phyloP scores from a whole-genome alignment of 352 stramenopile genomes.

The Globisporangium spinosum region DNA sequence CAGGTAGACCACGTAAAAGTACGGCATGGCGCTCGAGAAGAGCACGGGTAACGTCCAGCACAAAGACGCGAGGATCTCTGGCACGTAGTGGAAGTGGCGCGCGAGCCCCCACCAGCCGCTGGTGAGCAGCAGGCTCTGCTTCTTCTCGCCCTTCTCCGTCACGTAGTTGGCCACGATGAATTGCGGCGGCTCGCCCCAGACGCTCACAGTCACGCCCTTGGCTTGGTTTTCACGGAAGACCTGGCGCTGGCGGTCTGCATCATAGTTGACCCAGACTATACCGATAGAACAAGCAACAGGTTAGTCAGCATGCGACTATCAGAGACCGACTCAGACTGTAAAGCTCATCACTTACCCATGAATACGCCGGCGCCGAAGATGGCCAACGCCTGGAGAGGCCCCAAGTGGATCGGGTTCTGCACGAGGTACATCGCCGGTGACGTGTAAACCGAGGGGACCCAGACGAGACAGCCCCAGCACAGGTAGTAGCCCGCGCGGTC shows the following conservation, averaged over 20 bases:
- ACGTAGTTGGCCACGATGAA: slow-evolving; percentile 93
- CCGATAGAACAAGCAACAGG: slow-evolving; percentile 7
- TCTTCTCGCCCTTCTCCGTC: slow-evolving; percentile 85
- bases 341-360: slow-evolving; percentile 51
- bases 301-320: background rate
- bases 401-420: slow-evolving; percentile 80
- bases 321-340: background rate
- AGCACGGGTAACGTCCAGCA: slow-evolving; percentile 72
- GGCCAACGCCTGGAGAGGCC: slow-evolving; percentile 29
- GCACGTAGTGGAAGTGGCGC: slow-evolving; percentile 95
- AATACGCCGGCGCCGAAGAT: slow-evolving; percentile 80
- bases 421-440: slow-evolving; percentile 93
- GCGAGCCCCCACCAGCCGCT: slow-evolving; percentile 93
- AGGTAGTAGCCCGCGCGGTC: slow-evolving; percentile 94
- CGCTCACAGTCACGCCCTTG: slow-evolving; percentile 47
- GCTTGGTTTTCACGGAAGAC: slow-evolving; percentile 87
- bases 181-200: slow-evolving; percentile 91
- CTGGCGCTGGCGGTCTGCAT: slow-evolving; percentile 92
- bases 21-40: slow-evolving; percentile 59
- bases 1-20: slow-evolving; percentile 91
- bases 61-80: slow-evolving; percentile 86
- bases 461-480: slow-evolving; percentile 96
- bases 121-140: slow-evolving; percentile 89
- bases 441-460: slow-evolving; percentile 96
- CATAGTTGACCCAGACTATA: slow-evolving; percentile 93